Conservation (phyloP, 306 rosid genomes). For the Casuarina glauca region DNA sequence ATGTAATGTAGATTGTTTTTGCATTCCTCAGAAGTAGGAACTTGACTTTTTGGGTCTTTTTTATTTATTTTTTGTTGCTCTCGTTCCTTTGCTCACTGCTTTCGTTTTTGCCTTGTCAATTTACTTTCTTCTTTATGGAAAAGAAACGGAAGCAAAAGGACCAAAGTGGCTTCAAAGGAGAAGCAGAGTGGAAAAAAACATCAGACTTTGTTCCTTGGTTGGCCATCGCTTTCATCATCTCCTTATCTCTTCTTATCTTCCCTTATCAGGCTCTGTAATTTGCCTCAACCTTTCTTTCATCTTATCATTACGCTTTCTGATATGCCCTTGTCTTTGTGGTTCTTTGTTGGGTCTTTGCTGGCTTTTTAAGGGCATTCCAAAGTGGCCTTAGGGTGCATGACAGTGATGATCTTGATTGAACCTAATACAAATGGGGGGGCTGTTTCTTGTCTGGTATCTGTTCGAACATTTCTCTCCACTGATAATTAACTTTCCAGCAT, state of each 20-base stretch:
- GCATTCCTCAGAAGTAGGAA: conserved; percentile 21
- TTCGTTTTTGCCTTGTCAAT: neutral
- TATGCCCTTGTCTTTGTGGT: neutral
- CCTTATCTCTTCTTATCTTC: conserved; percentile 26
- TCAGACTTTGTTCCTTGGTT: neutral
- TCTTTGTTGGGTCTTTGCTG: conserved; percentile 1
- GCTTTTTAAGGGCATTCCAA: neutral
- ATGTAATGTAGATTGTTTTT: conserved; percentile 32
- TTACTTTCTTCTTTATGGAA: neutral
- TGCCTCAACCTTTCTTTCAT: neutral
- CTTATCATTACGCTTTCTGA: neutral
- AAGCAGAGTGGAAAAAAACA: neutral
- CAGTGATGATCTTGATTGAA: too few species aligned
- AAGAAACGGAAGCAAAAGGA: neutral
- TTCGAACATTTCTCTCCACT: neutral
- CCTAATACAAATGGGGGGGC: neutral
- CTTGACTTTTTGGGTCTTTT: conserved; percentile 23
- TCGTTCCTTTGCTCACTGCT: neutral
- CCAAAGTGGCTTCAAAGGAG: neutral
- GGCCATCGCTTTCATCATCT: conserved; percentile 12
- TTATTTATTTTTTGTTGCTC: conserved; percentile 9
- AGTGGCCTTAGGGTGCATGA: too few species aligned
- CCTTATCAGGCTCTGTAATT: neutral
- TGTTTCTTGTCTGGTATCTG: too few species aligned
- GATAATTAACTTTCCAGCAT: neutral